Evolutionary conservation across 2,329 filamentous ascomycete species (phyloP).

Genomic region (Dactylella cylindrospora): DNA sequence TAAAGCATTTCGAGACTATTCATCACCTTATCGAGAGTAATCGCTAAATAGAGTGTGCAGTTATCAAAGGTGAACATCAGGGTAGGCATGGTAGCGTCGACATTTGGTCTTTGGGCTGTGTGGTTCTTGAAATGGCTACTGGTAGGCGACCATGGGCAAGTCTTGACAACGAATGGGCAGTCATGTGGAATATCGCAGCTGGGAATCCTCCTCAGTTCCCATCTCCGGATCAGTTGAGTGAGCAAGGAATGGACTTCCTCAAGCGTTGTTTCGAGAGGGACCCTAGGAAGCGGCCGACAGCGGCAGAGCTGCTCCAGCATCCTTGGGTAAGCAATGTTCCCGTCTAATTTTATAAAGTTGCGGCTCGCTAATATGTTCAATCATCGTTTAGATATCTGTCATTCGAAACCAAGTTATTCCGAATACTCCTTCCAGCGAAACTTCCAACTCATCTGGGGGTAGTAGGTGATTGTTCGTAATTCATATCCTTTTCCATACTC

Average conservation of each 20-base stretch:
- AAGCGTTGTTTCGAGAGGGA: constrained; percentile 83
- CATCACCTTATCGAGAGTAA: too few relatives aligned
- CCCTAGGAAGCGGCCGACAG: constrained; percentile 73
- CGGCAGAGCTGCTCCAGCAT: constrained; percentile 86
- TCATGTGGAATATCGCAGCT: constrained; percentile 99
- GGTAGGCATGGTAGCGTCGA: constrained; percentile 85
- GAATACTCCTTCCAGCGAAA: constrained; percentile 41
- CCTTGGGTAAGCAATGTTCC: constrained; percentile 67
- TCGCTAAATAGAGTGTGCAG: constrained; percentile 50
- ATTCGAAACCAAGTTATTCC: constrained; percentile 44
- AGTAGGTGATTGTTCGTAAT: constrained; percentile 30
- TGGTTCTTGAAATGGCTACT: constrained; percentile 96
- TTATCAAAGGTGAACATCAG: constrained; percentile 84
- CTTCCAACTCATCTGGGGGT: constrained; percentile 23
- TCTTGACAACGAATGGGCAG: constrained; percentile 98
- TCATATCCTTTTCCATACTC: too few relatives aligned
- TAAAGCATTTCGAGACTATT: constrained; percentile 16
- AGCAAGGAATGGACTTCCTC: constrained; percentile 82
- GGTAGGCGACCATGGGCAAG: constrained; percentile 91
- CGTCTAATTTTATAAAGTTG: neutral
- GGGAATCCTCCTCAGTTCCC: constrained; percentile 90
- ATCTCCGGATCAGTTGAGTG: constrained; percentile 76
- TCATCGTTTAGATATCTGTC: constrained; percentile 21
- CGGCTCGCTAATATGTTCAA: too few relatives aligned
- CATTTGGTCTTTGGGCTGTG: constrained; percentile 94